Conservation (phyloP, 306 rosid genomes). For the Fragaria iinumae region DNA sequence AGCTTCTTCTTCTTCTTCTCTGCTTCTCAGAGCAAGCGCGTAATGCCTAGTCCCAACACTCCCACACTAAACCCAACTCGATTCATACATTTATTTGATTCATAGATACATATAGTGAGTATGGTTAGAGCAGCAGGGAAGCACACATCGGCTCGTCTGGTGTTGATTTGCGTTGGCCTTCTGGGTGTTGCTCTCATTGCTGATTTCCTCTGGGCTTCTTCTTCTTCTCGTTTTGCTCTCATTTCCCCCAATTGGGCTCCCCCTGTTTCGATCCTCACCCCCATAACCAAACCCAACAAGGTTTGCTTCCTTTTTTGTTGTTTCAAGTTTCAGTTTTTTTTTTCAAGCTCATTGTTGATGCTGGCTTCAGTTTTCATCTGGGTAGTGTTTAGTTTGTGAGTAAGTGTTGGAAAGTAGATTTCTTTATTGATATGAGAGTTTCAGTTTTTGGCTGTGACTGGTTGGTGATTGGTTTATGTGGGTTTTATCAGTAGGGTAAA, state of each 20-base stretch:
- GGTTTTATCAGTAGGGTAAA: background rate
- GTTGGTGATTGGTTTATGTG: background rate
- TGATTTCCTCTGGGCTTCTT: conserved; percentile 78
- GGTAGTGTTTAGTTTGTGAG: conserved; percentile 6
- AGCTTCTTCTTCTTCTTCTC: background rate
- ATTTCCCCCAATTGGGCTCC: conserved; percentile 39
- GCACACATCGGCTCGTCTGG: conserved; percentile 53
- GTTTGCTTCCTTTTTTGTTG: conserved; percentile 23
- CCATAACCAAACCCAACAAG: conserved; percentile 14
- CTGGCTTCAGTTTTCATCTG: background rate
- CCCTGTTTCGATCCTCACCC: conserved; percentile 30
- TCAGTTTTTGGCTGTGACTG: background rate
- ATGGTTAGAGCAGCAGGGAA: conserved; percentile 74
- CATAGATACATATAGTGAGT: background rate
- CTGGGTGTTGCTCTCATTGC: conserved; percentile 69
- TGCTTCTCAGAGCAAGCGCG: background rate
- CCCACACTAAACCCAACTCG: background rate
- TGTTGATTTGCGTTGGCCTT: conserved; percentile 54
- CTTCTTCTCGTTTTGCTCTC: conserved; percentile 22
- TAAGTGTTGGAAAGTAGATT: background rate
- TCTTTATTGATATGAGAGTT: background rate
- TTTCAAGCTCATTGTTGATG: background rate
- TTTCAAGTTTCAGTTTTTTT: background rate
- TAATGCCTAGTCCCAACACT: background rate
- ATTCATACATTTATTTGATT: background rate